phyloP scores from a whole-genome alignment of 2,329 filamentous ascomycete species.

The Aspergillus sojae region DNA sequence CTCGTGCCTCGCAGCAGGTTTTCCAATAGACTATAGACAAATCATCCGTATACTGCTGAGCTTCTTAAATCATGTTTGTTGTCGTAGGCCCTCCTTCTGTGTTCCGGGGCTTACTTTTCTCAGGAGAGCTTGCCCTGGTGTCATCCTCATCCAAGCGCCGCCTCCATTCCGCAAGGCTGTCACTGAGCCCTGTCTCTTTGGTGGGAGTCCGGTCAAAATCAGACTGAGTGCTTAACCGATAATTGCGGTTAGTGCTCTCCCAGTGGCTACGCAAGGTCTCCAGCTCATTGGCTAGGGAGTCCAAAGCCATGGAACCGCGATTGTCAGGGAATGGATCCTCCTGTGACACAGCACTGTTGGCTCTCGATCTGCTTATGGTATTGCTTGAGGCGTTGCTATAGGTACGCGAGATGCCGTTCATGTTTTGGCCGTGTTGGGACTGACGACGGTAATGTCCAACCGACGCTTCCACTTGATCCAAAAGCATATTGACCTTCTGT shows the following conservation, averaged over 20 bases:
- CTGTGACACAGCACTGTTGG: conserved; percentile 46
- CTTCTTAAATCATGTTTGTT: conserved; percentile 39
- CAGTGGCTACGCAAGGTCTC: conserved; percentile 88
- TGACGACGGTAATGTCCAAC: conserved; percentile 93
- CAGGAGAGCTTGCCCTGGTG: conserved; percentile 31
- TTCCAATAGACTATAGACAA: conserved; percentile 26
- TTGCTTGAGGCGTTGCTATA: conserved; percentile 60
- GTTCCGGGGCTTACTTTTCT: conserved; percentile 29
- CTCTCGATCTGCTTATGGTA: conserved; percentile 42
- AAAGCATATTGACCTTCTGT: conserved; percentile 85
- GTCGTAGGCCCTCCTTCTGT: conserved; percentile 24
- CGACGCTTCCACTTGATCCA: conserved; percentile 91
- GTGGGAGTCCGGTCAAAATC: conserved; percentile 72
- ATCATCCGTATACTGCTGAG: conserved; percentile 14
- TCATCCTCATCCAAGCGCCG: conserved; percentile 70
- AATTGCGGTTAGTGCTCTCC: conserved; percentile 95
- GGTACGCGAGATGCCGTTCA: conserved; percentile 49
- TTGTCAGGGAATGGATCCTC: conserved; percentile 52
- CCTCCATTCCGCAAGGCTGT: conserved; percentile 77
- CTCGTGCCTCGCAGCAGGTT: conserved; percentile 24
- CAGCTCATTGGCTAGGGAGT: conserved; percentile 88
- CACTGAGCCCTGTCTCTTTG: conserved; percentile 59
- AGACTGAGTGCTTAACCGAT: conserved; percentile 85
- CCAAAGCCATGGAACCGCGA: conserved; percentile 72
- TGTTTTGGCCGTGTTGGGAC: conserved; percentile 50